Percentiles rank a stretch among this genome's conserved stretches.
These are phyloP conservation scores for Mollisia scopiformis DNA, from an alignment of 2,329 filamentous ascomycete genomes.

Conservation along the genomic window DNA sequence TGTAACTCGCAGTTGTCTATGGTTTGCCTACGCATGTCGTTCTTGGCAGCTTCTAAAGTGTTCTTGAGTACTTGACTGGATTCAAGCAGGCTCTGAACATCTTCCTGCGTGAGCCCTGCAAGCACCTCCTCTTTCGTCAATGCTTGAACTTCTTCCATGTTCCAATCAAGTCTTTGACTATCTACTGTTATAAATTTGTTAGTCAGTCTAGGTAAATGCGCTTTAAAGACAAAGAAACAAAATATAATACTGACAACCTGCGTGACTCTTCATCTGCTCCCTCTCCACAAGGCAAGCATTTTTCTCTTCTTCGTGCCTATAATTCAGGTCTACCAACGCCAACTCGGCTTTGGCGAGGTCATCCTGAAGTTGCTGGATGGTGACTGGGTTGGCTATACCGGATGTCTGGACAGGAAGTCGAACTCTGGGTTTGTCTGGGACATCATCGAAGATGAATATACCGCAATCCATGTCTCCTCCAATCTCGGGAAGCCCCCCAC, in stretches of 20 bases:
- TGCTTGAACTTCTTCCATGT: neutral
- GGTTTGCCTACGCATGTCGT: neutral
- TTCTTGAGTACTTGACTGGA: neutral
- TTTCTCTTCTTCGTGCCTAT: neutral
- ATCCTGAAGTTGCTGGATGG: neutral
- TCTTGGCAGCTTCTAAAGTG: neutral
- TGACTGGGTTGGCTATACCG: neutral
- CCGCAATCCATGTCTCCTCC: neutral
- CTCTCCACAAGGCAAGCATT: neutral
- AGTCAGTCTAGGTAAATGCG: neutral
- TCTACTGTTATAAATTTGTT: neutral
- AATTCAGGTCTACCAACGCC: neutral
- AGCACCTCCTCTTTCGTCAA: neutral
- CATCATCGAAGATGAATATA: neutral
- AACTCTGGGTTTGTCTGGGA: neutral
- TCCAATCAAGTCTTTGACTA: neutral
- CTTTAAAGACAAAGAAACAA: too few species aligned
- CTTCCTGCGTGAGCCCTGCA: neutral
- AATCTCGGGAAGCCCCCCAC: neutral
- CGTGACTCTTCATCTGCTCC: neutral
- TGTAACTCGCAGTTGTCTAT: neutral
- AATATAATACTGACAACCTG: too few species aligned
- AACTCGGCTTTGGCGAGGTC: neutral
- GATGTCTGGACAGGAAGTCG: neutral
- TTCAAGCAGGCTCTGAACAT: neutral